These are phyloP conservation scores for Dendrocalamus latiflorus DNA, from an alignment of 202 grass and related monocot genomes.

Conservation along the genomic window DNA sequence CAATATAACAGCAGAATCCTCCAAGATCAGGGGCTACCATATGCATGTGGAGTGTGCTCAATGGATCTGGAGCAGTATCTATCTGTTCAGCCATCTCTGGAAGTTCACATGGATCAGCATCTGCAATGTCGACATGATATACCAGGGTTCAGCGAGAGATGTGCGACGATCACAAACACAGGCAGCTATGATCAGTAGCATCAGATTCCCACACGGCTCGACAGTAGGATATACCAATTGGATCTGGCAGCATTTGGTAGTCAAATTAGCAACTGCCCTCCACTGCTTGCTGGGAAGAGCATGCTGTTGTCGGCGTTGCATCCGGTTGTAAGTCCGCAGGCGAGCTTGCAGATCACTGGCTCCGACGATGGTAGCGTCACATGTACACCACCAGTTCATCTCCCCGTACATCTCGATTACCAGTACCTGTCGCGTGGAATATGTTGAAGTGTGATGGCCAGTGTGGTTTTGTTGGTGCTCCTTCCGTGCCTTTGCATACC, in stretches of 20 bases:
- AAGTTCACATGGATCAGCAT: neutral
- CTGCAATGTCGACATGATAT: neutral
- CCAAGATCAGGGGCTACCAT: neutral
- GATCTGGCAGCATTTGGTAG: neutral
- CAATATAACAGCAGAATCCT: neutral
- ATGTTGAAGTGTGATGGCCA: neutral
- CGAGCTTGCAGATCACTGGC: neutral
- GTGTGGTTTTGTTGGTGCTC: neutral
- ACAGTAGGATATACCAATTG: slow-evolving; percentile 1
- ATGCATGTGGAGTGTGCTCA: neutral
- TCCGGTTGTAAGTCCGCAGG: neutral
- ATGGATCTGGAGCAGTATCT: neutral
- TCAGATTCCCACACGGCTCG: slow-evolving; percentile 4
- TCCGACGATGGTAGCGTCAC: slow-evolving; percentile 23
- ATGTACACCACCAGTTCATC: neutral
- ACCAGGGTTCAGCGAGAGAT: neutral
- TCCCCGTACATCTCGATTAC: neutral
- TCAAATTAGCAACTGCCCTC: neutral
- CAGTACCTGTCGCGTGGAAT: neutral
- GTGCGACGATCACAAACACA: neutral
- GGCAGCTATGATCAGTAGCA: neutral
- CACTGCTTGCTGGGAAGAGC: neutral
- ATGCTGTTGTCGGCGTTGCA: neutral
- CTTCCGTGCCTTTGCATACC: neutral
- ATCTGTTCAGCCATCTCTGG: too few species aligned